These are phyloP conservation scores for Citrus inodora DNA, from an alignment of 345 rosid species.

Conservation along the genomic window DNA sequence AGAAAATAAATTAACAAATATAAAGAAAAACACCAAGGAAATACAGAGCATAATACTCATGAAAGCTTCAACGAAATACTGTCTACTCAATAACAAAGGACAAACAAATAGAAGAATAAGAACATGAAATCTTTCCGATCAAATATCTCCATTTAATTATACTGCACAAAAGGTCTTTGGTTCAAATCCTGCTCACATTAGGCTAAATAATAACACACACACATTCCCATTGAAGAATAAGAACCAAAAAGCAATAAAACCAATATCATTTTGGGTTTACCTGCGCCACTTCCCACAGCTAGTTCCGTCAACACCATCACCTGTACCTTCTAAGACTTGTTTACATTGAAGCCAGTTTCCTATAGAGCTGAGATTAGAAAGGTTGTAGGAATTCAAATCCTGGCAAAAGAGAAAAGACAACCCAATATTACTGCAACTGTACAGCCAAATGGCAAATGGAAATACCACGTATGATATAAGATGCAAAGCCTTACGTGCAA, in stretches of 20 bases:
- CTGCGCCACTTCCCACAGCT: slow-evolving; percentile 99
- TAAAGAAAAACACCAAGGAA: neutral
- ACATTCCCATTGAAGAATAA: slow-evolving; percentile 1
- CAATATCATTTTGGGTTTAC: slow-evolving; percentile 34
- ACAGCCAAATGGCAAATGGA: neutral
- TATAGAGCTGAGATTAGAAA: slow-evolving; percentile 33
- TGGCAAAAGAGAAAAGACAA: slow-evolving; percentile 22
- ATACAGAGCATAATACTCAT: neutral
- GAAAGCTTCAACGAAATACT: slow-evolving; percentile 1
- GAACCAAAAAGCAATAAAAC: slow-evolving; percentile 6
- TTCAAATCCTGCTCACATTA: no score
- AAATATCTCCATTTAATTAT: neutral
- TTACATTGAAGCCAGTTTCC: slow-evolving; percentile 95
- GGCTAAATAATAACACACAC: no score
- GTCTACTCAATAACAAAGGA: neutral
- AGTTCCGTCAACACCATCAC: slow-evolving; percentile 40
- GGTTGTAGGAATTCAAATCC: slow-evolving; percentile 37
- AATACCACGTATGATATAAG: slow-evolving; percentile 8
- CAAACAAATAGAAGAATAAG: neutral
- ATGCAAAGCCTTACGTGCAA: slow-evolving; percentile 43
- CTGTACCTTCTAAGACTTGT: slow-evolving; percentile 36
- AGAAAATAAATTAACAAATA: neutral
- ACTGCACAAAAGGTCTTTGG: no score
- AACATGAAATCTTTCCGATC: neutral
- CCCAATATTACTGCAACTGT: slow-evolving; percentile 6